Evolutionary conservation across 306 rosid species (phyloP).

Genomic region (Cicer chorassanicum): DNA sequence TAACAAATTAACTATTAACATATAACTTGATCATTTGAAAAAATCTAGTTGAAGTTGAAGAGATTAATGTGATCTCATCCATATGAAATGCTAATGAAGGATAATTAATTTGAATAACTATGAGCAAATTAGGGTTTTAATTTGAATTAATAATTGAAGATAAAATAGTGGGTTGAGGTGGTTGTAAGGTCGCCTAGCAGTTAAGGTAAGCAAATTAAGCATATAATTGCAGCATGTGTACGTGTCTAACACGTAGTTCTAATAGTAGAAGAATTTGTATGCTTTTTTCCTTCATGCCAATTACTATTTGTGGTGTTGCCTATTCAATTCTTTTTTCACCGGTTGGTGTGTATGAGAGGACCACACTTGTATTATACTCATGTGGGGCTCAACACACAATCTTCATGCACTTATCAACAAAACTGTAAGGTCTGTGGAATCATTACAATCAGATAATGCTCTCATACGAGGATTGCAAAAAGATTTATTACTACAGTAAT

Average conservation of each 20-base stretch:
- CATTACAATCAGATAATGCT: conserved; percentile 12
- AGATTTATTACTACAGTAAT: conserved; percentile 1
- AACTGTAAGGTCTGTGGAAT: conserved; percentile 29
- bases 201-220: conserved; percentile 41
- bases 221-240: conserved; percentile 45
- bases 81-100: neutral
- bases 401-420: neutral
- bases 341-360: conserved; percentile 40
- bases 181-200: conserved; percentile 57
- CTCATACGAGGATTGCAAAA: neutral
- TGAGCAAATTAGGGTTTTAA: neutral
- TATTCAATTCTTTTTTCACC: conserved; percentile 37
- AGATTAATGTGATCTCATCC: neutral
- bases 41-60: neutral
- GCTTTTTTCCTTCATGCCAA: conserved; percentile 44
- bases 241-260: conserved; percentile 36
- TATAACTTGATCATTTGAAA: no score
- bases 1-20: no score
- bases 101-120: conserved; percentile 7
- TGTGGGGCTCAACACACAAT: conserved; percentile 36
- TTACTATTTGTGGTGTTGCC: conserved; percentile 33
- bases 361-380: conserved; percentile 41
- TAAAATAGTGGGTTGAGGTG: conserved; percentile 48
- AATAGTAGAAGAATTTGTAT: conserved; percentile 25
- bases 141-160: conserved; percentile 1